phyloP scores from a whole-genome alignment of 225 moss, liverwort and hornwort genomes.

The Pseudisothecium myosuroides region DNA sequence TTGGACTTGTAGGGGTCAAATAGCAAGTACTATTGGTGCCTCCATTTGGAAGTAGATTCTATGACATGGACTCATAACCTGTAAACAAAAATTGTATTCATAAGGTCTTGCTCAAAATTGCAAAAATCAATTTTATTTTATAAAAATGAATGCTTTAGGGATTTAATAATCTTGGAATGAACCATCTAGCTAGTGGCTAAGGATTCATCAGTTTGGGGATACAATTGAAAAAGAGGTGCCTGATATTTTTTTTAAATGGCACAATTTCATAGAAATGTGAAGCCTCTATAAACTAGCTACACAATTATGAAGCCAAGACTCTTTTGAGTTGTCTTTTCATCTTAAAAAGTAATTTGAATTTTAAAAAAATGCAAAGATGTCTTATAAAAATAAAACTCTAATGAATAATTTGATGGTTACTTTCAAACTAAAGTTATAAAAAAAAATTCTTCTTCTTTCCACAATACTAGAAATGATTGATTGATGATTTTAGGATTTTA shows the following conservation, averaged over 20 bases:
- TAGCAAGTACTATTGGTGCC: rapidly evolving
- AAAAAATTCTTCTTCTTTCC: background rate
- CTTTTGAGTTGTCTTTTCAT: background rate
- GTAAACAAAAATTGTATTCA: background rate
- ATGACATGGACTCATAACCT: rapidly evolving
- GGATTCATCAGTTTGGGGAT: background rate
- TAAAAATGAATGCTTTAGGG: background rate
- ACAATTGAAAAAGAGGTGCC: background rate
- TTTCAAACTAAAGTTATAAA: background rate
- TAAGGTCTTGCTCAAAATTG: rapidly evolving
- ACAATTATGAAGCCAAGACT: background rate
- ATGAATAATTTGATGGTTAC: background rate
- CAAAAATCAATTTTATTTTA: background rate
- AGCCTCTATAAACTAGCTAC: background rate
- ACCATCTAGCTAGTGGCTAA: background rate
- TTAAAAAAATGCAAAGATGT: background rate
- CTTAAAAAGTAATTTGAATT: background rate
- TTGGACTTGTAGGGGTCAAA: no score
- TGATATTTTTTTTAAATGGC: background rate
- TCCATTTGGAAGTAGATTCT: background rate
- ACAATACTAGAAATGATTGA: background rate
- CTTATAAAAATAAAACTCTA: no score
- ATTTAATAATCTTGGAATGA: background rate
- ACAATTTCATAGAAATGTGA: background rate
- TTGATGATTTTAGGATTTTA: background rate